Percentiles rank a stretch among this genome's conserved stretches.
phyloP scores from a whole-genome alignment of 306 rosid species.

The Lotus japonicus region DNA sequence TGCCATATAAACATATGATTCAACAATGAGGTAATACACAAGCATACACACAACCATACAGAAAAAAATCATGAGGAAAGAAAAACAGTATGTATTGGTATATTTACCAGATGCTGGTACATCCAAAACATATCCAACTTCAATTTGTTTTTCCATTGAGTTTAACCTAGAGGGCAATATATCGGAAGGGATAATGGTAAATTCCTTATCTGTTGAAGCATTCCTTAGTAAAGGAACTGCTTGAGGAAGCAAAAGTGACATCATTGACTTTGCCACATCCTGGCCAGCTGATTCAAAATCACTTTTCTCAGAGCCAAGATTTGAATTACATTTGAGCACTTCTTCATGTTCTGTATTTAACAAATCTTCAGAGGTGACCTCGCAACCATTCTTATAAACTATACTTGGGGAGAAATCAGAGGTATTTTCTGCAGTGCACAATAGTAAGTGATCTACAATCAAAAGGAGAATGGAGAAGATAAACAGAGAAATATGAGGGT shows the following conservation, averaged over 20 bases:
- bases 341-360: conserved; percentile 34
- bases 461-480: conserved; percentile 2
- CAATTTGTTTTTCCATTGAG: conserved; percentile 26
- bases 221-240: conserved; percentile 70
- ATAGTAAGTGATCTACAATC: conserved; percentile 18
- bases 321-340: conserved; percentile 25
- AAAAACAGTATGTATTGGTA: background rate
- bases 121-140: conserved; percentile 25
- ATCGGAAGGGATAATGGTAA: conserved; percentile 22
- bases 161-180: conserved; percentile 18
- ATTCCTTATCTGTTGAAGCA: conserved; percentile 38
- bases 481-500: background rate
- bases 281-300: conserved; percentile 53
- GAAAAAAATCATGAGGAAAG: background rate
- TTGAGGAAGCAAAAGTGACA: conserved; percentile 78
- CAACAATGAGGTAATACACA: background rate
- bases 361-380: conserved; percentile 31
- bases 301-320: conserved; percentile 32
- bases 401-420: conserved; percentile 31
- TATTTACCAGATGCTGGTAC: conserved; percentile 32
- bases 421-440: conserved; percentile 41
- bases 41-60: background rate
- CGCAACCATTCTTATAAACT: conserved; percentile 27
- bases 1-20: conserved; percentile 20
- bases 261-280: conserved; percentile 74